Conservation (phyloP, 805 yeast species). For the Kodamaea leandrae region DNA sequence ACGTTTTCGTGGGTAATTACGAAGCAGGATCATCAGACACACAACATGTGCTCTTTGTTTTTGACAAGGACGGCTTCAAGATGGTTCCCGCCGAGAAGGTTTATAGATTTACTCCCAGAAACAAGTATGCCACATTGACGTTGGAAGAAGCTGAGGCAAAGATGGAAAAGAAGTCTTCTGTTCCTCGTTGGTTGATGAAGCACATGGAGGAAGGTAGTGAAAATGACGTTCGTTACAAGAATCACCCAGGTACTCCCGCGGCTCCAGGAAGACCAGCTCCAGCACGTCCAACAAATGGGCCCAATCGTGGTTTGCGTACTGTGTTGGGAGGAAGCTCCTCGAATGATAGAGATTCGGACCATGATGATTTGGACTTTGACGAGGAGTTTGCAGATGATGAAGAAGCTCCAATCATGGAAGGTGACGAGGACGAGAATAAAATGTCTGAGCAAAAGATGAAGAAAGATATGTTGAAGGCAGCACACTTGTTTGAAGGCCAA, state of each 20-base stretch:
- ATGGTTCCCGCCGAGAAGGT: conserved; percentile 95
- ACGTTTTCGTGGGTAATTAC: conserved; percentile 93
- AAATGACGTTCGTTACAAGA: conserved; percentile 45
- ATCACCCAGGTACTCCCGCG: conserved; percentile 8
- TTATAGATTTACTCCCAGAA: conserved; percentile 89
- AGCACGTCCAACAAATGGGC: conserved; percentile 10
- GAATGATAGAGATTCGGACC: conserved; percentile 65
- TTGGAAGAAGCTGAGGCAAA: conserved; percentile 95
- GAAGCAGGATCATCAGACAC: conserved; percentile 87
- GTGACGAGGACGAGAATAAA: conserved; percentile 91
- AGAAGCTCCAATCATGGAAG: conserved; percentile 97
- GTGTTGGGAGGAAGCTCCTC: conserved; percentile 43
- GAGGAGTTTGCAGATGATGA: conserved; percentile 99
- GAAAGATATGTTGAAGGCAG: conserved; percentile 80
- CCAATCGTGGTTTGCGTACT: conserved; percentile 32
- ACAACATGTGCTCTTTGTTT: conserved; percentile 75
- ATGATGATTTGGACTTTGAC: conserved; percentile 90
- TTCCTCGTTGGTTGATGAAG: conserved; percentile 95
- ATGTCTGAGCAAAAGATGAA: conserved; percentile 82
- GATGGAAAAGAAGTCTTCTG: conserved; percentile 74
- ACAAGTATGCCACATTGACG: conserved; percentile 88
- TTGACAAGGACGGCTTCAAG: conserved; percentile 84
- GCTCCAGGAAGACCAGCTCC: conserved; percentile 3
- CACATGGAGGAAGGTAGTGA: conserved; percentile 64
- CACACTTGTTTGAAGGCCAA: conserved; percentile 61